Percentiles rank a stretch among this genome's conserved stretches.
Evolutionary conservation across 768 basidiomycete genomes (phyloP).

Genomic region (Amanita molliuscula): DNA sequence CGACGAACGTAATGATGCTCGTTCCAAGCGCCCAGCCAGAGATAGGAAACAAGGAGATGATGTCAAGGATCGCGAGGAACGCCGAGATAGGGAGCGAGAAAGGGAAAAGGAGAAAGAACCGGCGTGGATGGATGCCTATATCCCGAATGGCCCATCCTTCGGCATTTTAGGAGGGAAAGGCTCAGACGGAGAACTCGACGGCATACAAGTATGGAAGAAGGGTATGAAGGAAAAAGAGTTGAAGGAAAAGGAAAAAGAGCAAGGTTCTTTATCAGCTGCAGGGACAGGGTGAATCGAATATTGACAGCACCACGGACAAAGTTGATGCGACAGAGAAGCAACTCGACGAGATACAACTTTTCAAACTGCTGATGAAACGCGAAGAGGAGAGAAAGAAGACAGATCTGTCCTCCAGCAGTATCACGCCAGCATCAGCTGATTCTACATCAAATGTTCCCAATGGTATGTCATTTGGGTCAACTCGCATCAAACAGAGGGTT

Average conservation of each 20-base stretch:
- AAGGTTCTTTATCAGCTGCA: neutral
- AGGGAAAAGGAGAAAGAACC: constrained; percentile 77
- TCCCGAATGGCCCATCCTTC: constrained; percentile 44
- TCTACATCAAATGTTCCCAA: neutral
- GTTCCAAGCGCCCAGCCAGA: constrained; percentile 42
- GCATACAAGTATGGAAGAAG: constrained; percentile 84
- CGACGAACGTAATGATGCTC: constrained; percentile 50
- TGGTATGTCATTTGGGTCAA: neutral
- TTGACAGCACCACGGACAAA: constrained; percentile 11
- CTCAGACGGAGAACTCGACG: constrained; percentile 61
- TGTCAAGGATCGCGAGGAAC: constrained; percentile 38
- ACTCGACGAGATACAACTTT: constrained; percentile 77
- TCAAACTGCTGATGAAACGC: constrained; percentile 75
- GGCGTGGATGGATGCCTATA: constrained; percentile 88
- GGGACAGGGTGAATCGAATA: constrained; percentile 7
- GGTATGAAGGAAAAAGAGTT: constrained; percentile 68
- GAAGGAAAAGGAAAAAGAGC: constrained; percentile 33
- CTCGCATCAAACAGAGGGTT: neutral
- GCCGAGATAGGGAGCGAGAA: constrained; percentile 37
- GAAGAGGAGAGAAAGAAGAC: constrained; percentile 44
- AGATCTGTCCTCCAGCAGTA: constrained; percentile 12
- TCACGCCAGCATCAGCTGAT: constrained; percentile 2
- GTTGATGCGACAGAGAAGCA: constrained; percentile 23
- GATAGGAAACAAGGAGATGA: constrained; percentile 43
- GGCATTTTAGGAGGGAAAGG: constrained; percentile 58